phyloP scores from a whole-genome alignment of 163 green algal genomes.

The Coccomyxa subellipsoidea region DNA sequence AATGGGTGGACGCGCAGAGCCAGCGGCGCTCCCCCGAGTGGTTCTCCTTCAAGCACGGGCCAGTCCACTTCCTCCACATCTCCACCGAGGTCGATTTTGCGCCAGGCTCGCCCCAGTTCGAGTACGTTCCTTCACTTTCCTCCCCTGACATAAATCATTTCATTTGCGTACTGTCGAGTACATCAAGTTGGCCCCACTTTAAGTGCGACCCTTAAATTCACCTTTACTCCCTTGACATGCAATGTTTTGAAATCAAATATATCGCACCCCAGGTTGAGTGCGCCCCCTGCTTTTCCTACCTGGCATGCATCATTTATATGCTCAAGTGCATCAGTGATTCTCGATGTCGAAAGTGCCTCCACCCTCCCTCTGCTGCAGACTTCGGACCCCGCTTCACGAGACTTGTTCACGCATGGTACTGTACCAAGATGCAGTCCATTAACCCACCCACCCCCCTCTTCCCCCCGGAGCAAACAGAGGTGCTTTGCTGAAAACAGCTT shows the following conservation, averaged over 20 bases:
- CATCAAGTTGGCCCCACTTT: neutral
- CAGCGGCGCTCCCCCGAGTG: slow-evolving; percentile 3
- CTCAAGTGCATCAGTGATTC: neutral
- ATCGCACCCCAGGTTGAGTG: neutral
- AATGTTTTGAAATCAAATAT: neutral
- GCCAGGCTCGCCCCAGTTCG: slow-evolving; percentile 3
- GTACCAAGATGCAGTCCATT: too few species aligned
- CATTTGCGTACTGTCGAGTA: neutral
- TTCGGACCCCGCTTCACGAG: too few species aligned
- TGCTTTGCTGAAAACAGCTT: too few species aligned
- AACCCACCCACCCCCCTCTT: too few species aligned
- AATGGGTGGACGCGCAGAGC: slow-evolving; percentile 3
- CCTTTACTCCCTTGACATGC: neutral
- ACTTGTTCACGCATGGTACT: too few species aligned
- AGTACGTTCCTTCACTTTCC: neutral
- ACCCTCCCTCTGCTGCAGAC: too few species aligned
- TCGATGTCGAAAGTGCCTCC: too few species aligned
- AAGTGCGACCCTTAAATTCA: neutral
- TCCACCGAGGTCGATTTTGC: neutral
- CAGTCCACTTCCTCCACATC: slow-evolving; percentile 12
- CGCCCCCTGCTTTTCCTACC: neutral
- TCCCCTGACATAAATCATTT: neutral
- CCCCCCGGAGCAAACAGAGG: too few species aligned
- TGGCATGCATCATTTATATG: neutral
- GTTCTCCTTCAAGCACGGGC: slow-evolving; percentile 5